Evolutionary conservation across 495 filamentous ascomycete species (phyloP).

Genomic region (Achaetomiella virescens): DNA sequence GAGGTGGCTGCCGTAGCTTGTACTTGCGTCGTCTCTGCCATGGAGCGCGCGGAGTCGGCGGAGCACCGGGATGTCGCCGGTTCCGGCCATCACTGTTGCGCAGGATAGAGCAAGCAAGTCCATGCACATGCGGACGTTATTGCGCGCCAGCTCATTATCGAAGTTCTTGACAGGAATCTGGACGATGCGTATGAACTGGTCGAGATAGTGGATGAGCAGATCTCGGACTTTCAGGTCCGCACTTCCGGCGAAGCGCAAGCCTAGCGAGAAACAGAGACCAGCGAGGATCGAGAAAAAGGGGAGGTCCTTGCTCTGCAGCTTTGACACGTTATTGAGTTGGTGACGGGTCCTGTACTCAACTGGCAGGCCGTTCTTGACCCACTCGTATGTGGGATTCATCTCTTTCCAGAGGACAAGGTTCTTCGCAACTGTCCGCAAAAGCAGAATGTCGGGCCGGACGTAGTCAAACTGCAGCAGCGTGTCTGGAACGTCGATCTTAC

Average conservation of each 20-base stretch:
- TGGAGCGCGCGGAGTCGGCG: slow-evolving; percentile 83
- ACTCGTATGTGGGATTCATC: slow-evolving; percentile 62
- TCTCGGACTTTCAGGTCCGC: slow-evolving; percentile 65
- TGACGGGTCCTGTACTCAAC: slow-evolving; percentile 52
- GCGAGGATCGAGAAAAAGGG: slow-evolving; percentile 90
- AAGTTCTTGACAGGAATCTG: slow-evolving; percentile 61
- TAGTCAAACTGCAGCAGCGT: slow-evolving; percentile 89
- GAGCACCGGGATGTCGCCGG: slow-evolving; percentile 82
- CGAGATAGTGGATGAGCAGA: slow-evolving; percentile 75
- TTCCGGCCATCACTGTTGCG: slow-evolving; percentile 92
- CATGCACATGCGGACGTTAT: slow-evolving; percentile 82
- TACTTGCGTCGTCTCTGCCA: slow-evolving; percentile 77
- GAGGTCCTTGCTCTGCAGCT: slow-evolving; percentile 68
- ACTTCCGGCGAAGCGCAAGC: slow-evolving; percentile 82
- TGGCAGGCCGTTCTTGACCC: slow-evolving; percentile 71
- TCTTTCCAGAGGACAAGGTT: slow-evolving; percentile 91
- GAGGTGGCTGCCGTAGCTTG: slow-evolving; percentile 87
- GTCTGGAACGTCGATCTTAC: slow-evolving; percentile 89
- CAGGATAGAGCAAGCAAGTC: slow-evolving; percentile 73
- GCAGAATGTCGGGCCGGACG: slow-evolving; percentile 84
- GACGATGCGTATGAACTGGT: slow-evolving; percentile 78
- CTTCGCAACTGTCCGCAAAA: slow-evolving; percentile 83
- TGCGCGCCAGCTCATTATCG: slow-evolving; percentile 72
- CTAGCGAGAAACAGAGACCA: slow-evolving; percentile 80
- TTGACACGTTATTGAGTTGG: slow-evolving; percentile 46